phyloP scores from a whole-genome alignment of 345 rosid species.

The Brassica napus region Da-Ae NC_063448.1:38524501-38525000 shows the following conservation, averaged over 20 bases:
- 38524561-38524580: background rate
- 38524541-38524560: background rate
- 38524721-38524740: no score
- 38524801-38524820: background rate
- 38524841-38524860: background rate
- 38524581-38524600: background rate
- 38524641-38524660: background rate
- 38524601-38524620: background rate
- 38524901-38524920: background rate
- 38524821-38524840: background rate
- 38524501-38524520: background rate
- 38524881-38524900: background rate
- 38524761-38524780: no score
- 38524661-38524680: background rate
- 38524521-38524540: background rate
- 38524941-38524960: background rate
- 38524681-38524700: background rate
- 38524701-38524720: background rate
- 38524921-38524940: background rate
- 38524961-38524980: background rate
- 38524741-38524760: no score
- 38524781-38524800: no score
- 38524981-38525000: background rate
- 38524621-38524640: background rate
- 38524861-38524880: background rate